A percentile compares a stretch with the other conserved stretches of the same genome.
These are phyloP conservation scores for Geotrichum klebahnii DNA, from an alignment of 1,139 yeast genomes.

Conservation along the genomic window DNA sequence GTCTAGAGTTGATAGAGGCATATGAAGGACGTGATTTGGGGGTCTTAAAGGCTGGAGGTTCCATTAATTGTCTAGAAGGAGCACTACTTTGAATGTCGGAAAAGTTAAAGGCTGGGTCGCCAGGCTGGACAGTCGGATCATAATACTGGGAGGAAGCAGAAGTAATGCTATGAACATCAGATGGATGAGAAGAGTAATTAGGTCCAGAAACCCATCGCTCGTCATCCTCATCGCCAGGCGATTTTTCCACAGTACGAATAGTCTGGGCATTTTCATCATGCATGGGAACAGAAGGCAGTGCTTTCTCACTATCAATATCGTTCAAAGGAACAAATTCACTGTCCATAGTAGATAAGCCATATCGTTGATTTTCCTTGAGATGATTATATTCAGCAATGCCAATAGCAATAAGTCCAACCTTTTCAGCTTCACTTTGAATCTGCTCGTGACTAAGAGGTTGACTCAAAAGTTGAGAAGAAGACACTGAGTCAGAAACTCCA, in stretches of 20 bases:
- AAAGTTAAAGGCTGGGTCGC: constrained; percentile 2
- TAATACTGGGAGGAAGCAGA: constrained; percentile 10
- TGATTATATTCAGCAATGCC: constrained; percentile 34
- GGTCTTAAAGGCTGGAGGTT: constrained; percentile 10
- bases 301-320: neutral
- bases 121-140: constrained; percentile 12
- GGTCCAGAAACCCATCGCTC: neutral
- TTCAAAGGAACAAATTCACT: neutral
- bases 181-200: constrained; percentile 10
- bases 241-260: constrained; percentile 8
- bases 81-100: constrained; percentile 1
- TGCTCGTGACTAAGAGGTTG: constrained; percentile 23
- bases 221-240: constrained; percentile 10
- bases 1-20: constrained; percentile 1
- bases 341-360: neutral
- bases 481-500: constrained; percentile 25
- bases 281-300: neutral
- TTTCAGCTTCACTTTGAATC: constrained; percentile 25
- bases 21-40: constrained; percentile 1
- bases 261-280: constrained; percentile 2
- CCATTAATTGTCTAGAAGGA: constrained; percentile 4
- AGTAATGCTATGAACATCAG: constrained; percentile 12
- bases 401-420: constrained; percentile 43
- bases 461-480: neutral
- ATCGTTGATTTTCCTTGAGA: constrained; percentile 23